Percentiles rank a stretch among this genome's conserved stretches.
phyloP scores from a whole-genome alignment of 345 rosid species.

The Zanthoxylum bungeanum region DNA sequence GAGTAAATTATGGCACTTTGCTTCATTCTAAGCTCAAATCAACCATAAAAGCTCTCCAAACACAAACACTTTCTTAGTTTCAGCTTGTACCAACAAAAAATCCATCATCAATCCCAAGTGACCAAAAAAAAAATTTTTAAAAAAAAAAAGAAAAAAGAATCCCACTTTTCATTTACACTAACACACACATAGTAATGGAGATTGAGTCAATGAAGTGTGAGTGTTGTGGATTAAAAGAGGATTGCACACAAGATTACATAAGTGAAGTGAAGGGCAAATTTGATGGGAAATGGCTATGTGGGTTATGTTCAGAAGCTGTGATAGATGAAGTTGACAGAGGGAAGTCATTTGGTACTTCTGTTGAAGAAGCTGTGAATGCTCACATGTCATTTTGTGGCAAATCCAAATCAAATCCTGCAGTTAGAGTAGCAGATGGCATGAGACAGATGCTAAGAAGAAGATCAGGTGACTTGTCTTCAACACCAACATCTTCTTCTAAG shows the following conservation, averaged over 20 bases:
- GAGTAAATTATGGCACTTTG: constrained; percentile 54
- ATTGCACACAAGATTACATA: constrained; percentile 84
- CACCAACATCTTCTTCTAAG: constrained; percentile 51
- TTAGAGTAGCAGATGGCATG: constrained; percentile 89
- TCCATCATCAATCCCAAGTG: constrained; percentile 10
- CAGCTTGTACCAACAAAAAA: constrained; percentile 19
- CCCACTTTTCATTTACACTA: constrained; percentile 15
- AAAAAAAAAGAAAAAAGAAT: constrained; percentile 13
- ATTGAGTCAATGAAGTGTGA: constrained; percentile 79
- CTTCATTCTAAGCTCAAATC: constrained; percentile 19
- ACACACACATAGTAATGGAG: constrained; percentile 56
- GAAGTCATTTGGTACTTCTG: constrained; percentile 18
- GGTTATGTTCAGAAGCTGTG: constrained; percentile 93
- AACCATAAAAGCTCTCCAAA: constrained; percentile 30
- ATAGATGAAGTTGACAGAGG: constrained; percentile 65
- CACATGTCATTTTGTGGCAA: constrained; percentile 94
- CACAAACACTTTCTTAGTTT: constrained; percentile 13
- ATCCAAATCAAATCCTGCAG: constrained; percentile 82
- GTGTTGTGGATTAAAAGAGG: constrained; percentile 90
- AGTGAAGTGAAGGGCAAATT: constrained; percentile 67
- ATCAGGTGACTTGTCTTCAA: constrained; percentile 56
- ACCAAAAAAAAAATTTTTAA: too few relatives aligned
- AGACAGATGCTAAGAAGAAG: constrained; percentile 92
- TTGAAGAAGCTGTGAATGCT: constrained; percentile 87
- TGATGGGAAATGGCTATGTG: constrained; percentile 93